phyloP scores from a whole-genome alignment of 495 filamentous ascomycete species.

The Podospora comata region DNA sequence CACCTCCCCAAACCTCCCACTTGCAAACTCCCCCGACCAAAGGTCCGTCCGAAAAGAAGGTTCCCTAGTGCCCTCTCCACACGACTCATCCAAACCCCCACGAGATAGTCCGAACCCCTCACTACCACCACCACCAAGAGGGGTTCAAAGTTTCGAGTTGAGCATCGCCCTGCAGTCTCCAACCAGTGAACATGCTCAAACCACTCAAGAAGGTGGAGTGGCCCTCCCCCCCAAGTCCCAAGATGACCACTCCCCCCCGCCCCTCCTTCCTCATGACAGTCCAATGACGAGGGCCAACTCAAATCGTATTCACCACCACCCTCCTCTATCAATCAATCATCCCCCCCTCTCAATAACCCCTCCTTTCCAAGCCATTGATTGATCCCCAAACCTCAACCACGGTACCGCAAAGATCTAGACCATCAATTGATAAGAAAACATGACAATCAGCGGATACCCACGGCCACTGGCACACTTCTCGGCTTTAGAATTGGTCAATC shows the following conservation, averaged over 20 bases:
- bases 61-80: neutral
- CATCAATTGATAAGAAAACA: conserved; percentile 8
- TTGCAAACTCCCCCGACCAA: neutral
- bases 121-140: neutral
- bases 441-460: conserved; percentile 5
- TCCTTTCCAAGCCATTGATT: neutral
- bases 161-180: neutral
- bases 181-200: neutral
- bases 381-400: neutral
- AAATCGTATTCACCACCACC: neutral
- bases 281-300: conserved; percentile 3
- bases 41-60: neutral
- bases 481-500: neutral
- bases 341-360: neutral
- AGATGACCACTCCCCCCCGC: neutral
- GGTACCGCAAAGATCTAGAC: neutral
- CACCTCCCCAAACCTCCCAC: neutral
- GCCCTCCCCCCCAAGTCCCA: neutral
- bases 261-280: neutral
- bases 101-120: conserved; percentile 3
- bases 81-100: neutral
- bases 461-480: neutral
- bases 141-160: neutral
- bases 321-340: neutral
- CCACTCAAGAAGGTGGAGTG: neutral